Conservation (phyloP, 2,329 filamentous ascomycete species). For the Alternaria ethzedia region DNA sequence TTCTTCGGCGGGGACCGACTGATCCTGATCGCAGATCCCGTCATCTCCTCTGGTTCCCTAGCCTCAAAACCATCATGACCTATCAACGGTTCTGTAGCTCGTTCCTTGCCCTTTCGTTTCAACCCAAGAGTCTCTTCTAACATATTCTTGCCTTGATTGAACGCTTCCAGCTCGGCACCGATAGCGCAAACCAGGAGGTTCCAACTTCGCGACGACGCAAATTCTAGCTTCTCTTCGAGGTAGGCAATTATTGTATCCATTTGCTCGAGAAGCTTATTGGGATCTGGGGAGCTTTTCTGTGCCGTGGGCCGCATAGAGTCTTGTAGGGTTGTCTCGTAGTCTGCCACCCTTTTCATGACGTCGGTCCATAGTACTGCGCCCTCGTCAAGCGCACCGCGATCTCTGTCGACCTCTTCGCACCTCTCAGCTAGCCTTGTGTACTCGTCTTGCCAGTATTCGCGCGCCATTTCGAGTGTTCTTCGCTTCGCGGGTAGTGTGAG, state of each 20-base stretch:
- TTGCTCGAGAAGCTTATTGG: constrained; percentile 40
- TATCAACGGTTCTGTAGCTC: constrained; percentile 27
- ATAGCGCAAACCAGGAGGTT: constrained; percentile 77
- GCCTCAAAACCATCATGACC: constrained; percentile 23
- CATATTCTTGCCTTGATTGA: constrained; percentile 65
- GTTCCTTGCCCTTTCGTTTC: constrained; percentile 38
- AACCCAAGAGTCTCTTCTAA: constrained; percentile 53
- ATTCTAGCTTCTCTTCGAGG: constrained; percentile 61
- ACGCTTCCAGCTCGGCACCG: constrained; percentile 74
- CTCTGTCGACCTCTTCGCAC: constrained; percentile 64
- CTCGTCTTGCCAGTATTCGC: constrained; percentile 73
- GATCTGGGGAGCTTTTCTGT: constrained; percentile 22
- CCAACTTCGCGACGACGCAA: constrained; percentile 70
- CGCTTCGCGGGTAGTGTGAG: constrained; percentile 67
- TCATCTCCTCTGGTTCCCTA: constrained; percentile 34
- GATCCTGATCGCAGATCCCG: constrained; percentile 40
- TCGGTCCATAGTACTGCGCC: constrained; percentile 72
- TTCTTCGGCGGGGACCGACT: constrained; percentile 34
- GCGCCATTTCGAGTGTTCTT: constrained; percentile 73
- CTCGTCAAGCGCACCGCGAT: constrained; percentile 70
- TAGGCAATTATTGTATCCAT: constrained; percentile 64
- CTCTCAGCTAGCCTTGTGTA: constrained; percentile 62
- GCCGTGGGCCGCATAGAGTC: constrained; percentile 55
- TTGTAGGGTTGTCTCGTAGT: constrained; percentile 71
- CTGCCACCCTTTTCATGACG: constrained; percentile 63